Percentiles rank a stretch among this genome's conserved stretches.
Evolutionary conservation across 768 basidiomycete species (phyloP).

Genomic region (Leccinum aurantiacum): DNA sequence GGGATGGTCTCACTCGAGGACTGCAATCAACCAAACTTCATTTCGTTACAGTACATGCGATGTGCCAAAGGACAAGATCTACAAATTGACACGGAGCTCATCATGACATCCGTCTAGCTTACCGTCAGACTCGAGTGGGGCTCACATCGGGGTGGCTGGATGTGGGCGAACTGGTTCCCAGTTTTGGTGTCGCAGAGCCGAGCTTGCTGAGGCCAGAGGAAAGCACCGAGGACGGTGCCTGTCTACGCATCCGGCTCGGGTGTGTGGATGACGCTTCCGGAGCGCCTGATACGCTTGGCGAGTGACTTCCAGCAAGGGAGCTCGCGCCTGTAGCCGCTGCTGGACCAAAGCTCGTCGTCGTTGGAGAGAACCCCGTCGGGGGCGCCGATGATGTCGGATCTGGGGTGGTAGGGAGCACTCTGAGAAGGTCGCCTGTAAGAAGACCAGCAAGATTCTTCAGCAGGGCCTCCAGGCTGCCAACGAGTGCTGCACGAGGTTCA

Average conservation of each 20-base stretch:
- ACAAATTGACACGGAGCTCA: conserved; percentile 10
- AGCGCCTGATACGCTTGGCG: background rate
- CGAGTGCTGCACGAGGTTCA: conserved; percentile 4
- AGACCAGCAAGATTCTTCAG: background rate
- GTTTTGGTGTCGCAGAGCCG: background rate
- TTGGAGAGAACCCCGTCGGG: background rate
- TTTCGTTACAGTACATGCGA: conserved; percentile 22
- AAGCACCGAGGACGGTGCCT: background rate
- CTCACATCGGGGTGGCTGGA: background rate
- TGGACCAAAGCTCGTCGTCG: conserved; percentile 1
- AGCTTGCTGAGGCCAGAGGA: background rate
- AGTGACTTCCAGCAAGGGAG: background rate
- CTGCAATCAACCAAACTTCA: conserved; percentile 29
- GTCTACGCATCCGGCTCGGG: conserved; percentile 13
- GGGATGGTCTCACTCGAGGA: conserved; percentile 6
- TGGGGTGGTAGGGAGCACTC: background rate
- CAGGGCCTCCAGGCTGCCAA: background rate
- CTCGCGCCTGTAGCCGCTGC: background rate
- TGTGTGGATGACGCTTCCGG: conserved; percentile 1
- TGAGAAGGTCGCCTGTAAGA: background rate
- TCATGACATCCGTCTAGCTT: background rate
- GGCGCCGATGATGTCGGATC: background rate
- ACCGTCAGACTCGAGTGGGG: background rate
- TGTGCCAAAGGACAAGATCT: conserved; percentile 11
- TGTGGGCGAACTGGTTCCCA: conserved; percentile 2